Percentiles rank a stretch among this genome's conserved stretches.
These are phyloP conservation scores for Exobasidium rhododendri DNA, from an alignment of 1,284 basidiomycete species.

Conservation along the genomic window DNA sequence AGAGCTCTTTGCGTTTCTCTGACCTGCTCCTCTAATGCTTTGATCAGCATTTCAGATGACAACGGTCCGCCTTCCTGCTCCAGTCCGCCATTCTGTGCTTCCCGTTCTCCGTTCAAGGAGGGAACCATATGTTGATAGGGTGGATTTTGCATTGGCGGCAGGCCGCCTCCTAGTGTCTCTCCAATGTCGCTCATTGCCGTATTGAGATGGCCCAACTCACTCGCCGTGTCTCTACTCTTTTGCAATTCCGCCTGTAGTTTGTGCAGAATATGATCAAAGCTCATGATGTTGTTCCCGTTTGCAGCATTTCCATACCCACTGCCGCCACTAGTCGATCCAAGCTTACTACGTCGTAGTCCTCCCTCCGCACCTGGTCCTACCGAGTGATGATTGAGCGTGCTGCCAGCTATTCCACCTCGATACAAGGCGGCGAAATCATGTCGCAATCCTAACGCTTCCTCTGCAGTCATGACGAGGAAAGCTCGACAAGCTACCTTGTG, in stretches of 20 bases:
- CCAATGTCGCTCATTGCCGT: slow-evolving; percentile 86
- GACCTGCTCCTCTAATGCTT: slow-evolving; percentile 74
- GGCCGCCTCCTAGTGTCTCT: slow-evolving; percentile 79
- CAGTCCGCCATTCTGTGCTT: slow-evolving; percentile 18
- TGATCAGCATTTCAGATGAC: slow-evolving; percentile 30
- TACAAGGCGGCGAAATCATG: slow-evolving; percentile 52
- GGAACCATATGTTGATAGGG: slow-evolving; percentile 51
- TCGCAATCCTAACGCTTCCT: slow-evolving; percentile 64
- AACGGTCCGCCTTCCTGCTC: slow-evolving; percentile 20
- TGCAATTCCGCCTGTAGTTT: slow-evolving; percentile 81
- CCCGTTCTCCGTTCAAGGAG: slow-evolving; percentile 15
- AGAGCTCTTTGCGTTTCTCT: slow-evolving; percentile 79
- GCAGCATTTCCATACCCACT: slow-evolving; percentile 13
- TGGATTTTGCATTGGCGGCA: slow-evolving; percentile 47
- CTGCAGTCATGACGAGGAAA: slow-evolving; percentile 78
- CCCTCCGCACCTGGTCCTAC: slow-evolving; percentile 51
- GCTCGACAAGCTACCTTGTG: slow-evolving; percentile 96
- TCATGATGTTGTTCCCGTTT: slow-evolving; percentile 61
- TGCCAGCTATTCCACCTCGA: slow-evolving; percentile 47
- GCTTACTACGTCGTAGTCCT: slow-evolving; percentile 42
- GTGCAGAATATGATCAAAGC: slow-evolving; percentile 75
- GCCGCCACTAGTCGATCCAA: slow-evolving; percentile 3
- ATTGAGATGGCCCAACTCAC: slow-evolving; percentile 76
- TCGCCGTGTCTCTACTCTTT: slow-evolving; percentile 89
- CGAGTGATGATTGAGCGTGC: slow-evolving; percentile 39